phyloP scores from a whole-genome alignment of 2,329 filamentous ascomycete species.

The Tolypocladium paradoxum region DNA sequence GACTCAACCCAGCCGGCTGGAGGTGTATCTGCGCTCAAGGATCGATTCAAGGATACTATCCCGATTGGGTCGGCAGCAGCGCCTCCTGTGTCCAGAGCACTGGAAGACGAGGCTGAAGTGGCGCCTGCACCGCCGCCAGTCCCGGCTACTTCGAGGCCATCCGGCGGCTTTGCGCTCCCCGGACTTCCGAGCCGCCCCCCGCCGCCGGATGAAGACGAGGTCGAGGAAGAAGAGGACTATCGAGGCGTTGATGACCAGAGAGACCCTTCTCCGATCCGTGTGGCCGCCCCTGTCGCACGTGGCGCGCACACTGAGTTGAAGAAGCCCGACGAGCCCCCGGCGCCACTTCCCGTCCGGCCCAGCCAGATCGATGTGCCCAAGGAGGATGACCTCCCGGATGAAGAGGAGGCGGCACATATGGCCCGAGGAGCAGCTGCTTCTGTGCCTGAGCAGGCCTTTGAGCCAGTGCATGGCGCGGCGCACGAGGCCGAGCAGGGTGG shows the following conservation, averaged over 20 bases:
- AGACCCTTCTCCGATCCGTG: constrained; percentile 65
- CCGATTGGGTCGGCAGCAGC: constrained; percentile 48
- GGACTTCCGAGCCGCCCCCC: constrained; percentile 57
- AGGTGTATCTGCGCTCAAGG: constrained; percentile 63
- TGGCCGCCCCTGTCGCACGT: constrained; percentile 76
- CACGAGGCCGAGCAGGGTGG: constrained; percentile 34
- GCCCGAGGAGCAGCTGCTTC: constrained; percentile 48
- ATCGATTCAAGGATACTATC: constrained; percentile 70
- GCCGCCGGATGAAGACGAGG: constrained; percentile 39
- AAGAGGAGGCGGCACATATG: constrained; percentile 48
- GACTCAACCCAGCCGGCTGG: constrained; percentile 46
- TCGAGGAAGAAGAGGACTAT: constrained; percentile 44
- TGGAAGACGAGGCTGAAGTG: constrained; percentile 29
- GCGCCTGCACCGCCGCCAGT: constrained; percentile 29
- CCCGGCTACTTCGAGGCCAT: constrained; percentile 57
- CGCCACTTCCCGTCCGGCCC: constrained; percentile 50
- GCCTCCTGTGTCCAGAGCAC: constrained; percentile 23
- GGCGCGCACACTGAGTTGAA: constrained; percentile 43
- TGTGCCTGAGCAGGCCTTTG: constrained; percentile 32
- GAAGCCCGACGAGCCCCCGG: constrained; percentile 36
- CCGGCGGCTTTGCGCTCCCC: constrained; percentile 67
- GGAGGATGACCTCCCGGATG: constrained; percentile 54
- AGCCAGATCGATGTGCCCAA: constrained; percentile 53
- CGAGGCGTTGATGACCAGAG: constrained; percentile 26
- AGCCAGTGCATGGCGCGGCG: constrained; percentile 21